phyloP scores from a whole-genome alignment of 23 red algal species.

The Gracilaria gracilis region DNA sequence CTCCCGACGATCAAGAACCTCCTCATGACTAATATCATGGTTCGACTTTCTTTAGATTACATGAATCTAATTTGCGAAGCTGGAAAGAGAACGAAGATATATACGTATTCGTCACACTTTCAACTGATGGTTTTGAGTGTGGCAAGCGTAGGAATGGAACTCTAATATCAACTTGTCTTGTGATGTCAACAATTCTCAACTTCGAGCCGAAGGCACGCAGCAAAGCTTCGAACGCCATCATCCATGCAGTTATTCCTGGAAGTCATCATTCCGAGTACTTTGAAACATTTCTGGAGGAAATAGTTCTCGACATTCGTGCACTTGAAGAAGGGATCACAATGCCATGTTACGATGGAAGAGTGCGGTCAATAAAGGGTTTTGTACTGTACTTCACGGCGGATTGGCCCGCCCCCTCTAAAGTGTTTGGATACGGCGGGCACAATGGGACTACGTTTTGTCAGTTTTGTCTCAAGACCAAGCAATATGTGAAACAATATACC shows the following conservation, averaged over 20 bases:
- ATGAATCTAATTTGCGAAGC: neutral
- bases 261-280: conserved; percentile 13
- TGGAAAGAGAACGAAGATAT: neutral
- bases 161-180: neutral
- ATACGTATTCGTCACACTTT: neutral
- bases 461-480: conserved; percentile 9
- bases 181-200: neutral
- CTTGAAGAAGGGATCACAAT: conserved; percentile 3
- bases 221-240: neutral
- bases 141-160: neutral
- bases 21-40: neutral
- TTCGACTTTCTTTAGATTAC: neutral
- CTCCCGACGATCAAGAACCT: neutral
- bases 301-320: neutral
- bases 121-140: conserved; percentile 8
- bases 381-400: conserved; percentile 10
- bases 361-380: neutral
- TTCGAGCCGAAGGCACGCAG: neutral
- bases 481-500: neutral
- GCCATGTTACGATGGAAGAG: neutral
- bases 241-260: neutral
- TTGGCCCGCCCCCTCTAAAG: conserved; percentile 23
- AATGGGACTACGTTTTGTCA: neutral
- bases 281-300: conserved; percentile 1
- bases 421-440: conserved; percentile 15